Base-by-base conservation (phyloP, 2,329 filamentous ascomycete genomes). In the Ophiocordyceps robertsii region DNA sequence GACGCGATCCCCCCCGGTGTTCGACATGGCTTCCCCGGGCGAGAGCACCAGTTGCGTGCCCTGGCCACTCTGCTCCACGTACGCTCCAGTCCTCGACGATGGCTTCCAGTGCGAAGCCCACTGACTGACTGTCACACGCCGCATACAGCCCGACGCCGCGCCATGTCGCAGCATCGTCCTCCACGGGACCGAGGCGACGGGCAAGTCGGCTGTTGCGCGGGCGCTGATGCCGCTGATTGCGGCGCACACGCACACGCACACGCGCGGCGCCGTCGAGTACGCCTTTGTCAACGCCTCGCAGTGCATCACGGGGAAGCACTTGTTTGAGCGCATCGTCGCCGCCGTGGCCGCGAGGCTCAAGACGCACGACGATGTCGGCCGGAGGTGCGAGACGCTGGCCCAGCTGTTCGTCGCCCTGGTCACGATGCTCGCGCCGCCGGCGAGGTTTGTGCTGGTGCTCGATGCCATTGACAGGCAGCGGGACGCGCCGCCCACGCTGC, bases 401-500 rank as follows among this genome's bases (percentile, higher is more conserved):
- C 77, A 84, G 41, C 66, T 96, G 47, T 72, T 75, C 1, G 83
- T 86, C 24, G 78, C 89, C 53, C 66, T 96, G 44, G 73, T 72
- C 46, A 74, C 69, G 54, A 66, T 86, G 61, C 61, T 89, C 47
- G 51, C 54, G 7, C 51, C 52, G 8, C 60, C 57, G 8, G 59
- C 67, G 49, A 78, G 81, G 49, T 88, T 95, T 52, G 79, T 90
- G 9, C 62, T 96, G 44, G 84, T 95, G 11, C 73, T 96, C 48
- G 92, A 96, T 65, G 85, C 79, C 11, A 81, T 96, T 44, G 90
- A 96, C 59, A 75, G 73, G 47, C 84, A 95, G 59, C 73, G 82
- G 53, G 90, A 96, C 55, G 78, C 83, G 6, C 77, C 84, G 6
- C 72, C 78, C 3, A 94, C 86, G 1, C 64, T 96, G 13, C 65